Conservation (phyloP, 306 rosid genomes). For the Luffa acutangula region DNA sequence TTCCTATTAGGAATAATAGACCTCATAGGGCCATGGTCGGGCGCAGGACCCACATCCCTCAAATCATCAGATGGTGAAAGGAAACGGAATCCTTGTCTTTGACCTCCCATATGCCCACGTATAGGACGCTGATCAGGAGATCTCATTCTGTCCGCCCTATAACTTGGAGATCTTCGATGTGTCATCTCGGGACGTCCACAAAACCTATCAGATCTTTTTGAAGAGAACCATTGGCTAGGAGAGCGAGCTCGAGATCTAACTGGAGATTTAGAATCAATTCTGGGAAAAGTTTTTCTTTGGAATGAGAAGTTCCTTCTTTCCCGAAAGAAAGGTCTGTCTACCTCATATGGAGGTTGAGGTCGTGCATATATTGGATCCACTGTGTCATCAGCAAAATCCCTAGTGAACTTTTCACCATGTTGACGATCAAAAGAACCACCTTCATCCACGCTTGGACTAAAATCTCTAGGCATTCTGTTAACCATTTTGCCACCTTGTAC, state of each 20-base stretch:
- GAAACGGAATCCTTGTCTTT: constrained; percentile 59
- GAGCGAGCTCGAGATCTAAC: constrained; percentile 71
- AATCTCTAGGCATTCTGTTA: constrained; percentile 45
- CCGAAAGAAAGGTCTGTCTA: constrained; percentile 45
- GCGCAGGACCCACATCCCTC: constrained; percentile 64
- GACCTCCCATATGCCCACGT: constrained; percentile 39
- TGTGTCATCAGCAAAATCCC: constrained; percentile 42
- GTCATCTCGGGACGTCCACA: constrained; percentile 50
- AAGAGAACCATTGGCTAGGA: constrained; percentile 53
- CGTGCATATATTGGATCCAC: constrained; percentile 41
- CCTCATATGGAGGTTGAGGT: constrained; percentile 46
- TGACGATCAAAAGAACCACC: constrained; percentile 48
- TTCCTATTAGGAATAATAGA: constrained; percentile 43
- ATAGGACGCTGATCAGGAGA: constrained; percentile 69
- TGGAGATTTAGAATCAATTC: constrained; percentile 63
- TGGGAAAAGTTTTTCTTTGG: constrained; percentile 52
- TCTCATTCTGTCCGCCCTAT: constrained; percentile 71
- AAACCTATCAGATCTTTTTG: constrained; percentile 75
- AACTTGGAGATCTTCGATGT: constrained; percentile 58
- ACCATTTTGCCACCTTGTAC: constrained; percentile 37
- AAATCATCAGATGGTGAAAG: constrained; percentile 49
- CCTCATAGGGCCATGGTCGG: constrained; percentile 62
- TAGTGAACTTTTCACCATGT: constrained; percentile 52
- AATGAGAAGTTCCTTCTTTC: constrained; percentile 54
- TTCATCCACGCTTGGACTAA: constrained; percentile 49